phyloP scores from a whole-genome alignment of 768 basidiomycete species.

The Leccinum broughii region DNA sequence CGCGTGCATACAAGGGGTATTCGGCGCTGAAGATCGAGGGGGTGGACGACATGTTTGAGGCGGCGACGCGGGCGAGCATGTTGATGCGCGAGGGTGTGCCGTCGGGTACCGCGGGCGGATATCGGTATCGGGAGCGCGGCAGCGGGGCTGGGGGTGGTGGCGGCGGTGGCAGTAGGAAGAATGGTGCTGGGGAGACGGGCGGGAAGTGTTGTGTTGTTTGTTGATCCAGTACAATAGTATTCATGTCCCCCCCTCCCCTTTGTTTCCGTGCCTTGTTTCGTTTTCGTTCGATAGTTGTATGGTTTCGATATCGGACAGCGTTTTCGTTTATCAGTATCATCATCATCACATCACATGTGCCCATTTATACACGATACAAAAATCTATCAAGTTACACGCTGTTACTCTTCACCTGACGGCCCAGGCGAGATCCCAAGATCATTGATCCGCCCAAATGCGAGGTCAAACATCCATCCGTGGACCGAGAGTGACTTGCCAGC shows the following conservation, averaged over 20 bases:
- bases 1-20: slow-evolving; percentile 93
- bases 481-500: slow-evolving; percentile 47
- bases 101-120: slow-evolving; percentile 52
- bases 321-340: background rate
- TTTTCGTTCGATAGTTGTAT: slow-evolving; percentile 8
- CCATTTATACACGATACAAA: too few relatives aligned
- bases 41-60: slow-evolving; percentile 97
- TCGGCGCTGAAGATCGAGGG: slow-evolving; percentile 88
- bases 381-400: too few relatives aligned
- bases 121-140: slow-evolving; percentile 46
- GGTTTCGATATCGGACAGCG: slow-evolving; percentile 15
- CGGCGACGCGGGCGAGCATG: slow-evolving; percentile 95
- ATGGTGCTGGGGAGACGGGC: slow-evolving; percentile 31
- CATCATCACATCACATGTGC: too few relatives aligned
- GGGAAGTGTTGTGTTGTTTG: slow-evolving; percentile 71
- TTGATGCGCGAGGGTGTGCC: slow-evolving; percentile 86
- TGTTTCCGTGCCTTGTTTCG: background rate
- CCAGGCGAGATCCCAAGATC: slow-evolving; percentile 53
- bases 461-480: slow-evolving; percentile 76
- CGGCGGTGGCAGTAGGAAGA: slow-evolving; percentile 33
- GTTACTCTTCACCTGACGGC: background rate
- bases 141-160: background rate
- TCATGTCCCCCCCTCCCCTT: background rate
- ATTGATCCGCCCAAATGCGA: slow-evolving; percentile 56
- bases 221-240: slow-evolving; percentile 28